Evolutionary conservation across 2,329 filamentous ascomycete species (phyloP).

Genomic region (Sporothrix variecibatus): DNA sequence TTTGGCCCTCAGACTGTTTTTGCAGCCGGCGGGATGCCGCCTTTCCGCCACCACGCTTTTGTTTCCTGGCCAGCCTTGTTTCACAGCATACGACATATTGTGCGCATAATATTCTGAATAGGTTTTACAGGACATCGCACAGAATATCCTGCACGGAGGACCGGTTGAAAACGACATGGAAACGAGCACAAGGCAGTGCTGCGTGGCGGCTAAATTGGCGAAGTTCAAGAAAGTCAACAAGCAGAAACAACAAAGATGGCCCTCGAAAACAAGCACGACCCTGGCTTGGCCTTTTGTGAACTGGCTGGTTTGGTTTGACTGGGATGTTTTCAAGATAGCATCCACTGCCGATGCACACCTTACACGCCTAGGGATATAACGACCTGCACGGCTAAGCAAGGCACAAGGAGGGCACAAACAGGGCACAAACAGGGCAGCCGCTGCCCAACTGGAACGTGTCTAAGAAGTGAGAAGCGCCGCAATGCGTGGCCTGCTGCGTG

Average conservation of each 20-base stretch:
- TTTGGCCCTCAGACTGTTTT: neutral
- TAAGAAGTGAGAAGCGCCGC: neutral
- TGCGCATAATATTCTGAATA: neutral
- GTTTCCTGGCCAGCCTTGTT: conserved; percentile 21
- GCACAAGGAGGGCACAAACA: neutral
- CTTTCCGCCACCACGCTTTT: neutral
- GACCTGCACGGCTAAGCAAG: conserved; percentile 10
- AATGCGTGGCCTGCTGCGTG: neutral
- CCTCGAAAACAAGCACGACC: neutral
- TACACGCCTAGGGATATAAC: neutral
- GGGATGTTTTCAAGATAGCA: neutral
- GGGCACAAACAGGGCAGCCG: conserved; percentile 1
- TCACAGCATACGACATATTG: neutral
- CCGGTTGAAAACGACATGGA: neutral
- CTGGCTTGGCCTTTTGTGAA: neutral
- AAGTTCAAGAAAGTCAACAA: neutral
- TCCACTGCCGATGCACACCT: neutral
- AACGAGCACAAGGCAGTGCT: neutral
- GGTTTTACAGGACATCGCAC: neutral
- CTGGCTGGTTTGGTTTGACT: neutral
- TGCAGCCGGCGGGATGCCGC: neutral
- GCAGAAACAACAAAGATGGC: neutral
- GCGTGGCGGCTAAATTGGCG: neutral
- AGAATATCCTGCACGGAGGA: neutral
- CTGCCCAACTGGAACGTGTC: neutral